A percentile compares a stretch with the other conserved stretches of the same genome.
Evolutionary conservation across 1,284 basidiomycete species (phyloP).

Genomic region (Pyrrhoderma lamaoense): DNA sequence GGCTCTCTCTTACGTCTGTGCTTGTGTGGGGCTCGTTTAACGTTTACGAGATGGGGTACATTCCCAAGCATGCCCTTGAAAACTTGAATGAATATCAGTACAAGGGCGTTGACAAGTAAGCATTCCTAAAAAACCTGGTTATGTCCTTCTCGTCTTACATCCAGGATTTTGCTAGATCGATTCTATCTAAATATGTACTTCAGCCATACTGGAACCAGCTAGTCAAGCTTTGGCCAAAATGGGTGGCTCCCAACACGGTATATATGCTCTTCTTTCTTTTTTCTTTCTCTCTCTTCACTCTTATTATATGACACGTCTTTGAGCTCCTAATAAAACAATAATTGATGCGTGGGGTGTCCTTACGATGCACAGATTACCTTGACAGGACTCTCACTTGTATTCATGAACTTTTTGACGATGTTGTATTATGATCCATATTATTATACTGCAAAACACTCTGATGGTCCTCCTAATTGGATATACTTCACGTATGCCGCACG

Average conservation of each 20-base stretch:
- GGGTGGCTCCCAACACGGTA: conserved; percentile 88
- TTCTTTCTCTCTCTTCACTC: not conserved
- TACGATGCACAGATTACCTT: conserved; percentile 70
- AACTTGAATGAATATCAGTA: conserved; percentile 20
- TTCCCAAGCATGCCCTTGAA: conserved; percentile 17
- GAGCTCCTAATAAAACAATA: not conserved
- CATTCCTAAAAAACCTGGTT: not conserved
- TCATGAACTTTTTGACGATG: conserved; percentile 80
- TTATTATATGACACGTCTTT: not conserved
- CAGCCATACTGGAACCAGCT: conserved; percentile 95
- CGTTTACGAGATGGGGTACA: conserved; percentile 17
- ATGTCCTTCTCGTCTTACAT: too few species aligned
- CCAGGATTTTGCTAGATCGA: conserved; percentile 46
- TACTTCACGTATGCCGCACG: conserved; percentile 66
- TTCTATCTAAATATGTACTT: conserved; percentile 74
- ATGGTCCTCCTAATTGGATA: conserved; percentile 72
- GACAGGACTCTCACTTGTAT: conserved; percentile 75
- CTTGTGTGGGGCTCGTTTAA: too few species aligned
- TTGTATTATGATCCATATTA: conserved; percentile 78
- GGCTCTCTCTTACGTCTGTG: too few species aligned
- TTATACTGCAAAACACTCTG: conserved; percentile 54
- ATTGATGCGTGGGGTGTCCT: not conserved
- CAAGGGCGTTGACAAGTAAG: conserved; percentile 22
- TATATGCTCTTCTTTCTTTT: conserved; percentile 24
- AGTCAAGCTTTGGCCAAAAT: conserved; percentile 83